Conservation (phyloP, 805 yeast genomes). For the Zygosaccharomyces gambellarensis region DNA sequence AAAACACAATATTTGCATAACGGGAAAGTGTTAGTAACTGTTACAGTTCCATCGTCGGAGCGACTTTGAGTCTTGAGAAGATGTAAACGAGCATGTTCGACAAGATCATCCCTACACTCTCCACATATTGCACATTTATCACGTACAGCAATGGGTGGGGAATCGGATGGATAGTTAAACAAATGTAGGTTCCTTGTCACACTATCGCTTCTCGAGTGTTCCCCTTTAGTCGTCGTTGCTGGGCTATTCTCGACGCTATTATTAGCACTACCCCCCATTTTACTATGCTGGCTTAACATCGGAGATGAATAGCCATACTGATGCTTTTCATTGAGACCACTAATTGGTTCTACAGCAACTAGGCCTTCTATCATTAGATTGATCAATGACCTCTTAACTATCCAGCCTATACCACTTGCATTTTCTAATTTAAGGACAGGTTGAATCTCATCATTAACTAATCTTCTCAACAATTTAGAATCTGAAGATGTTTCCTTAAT, state of each 20-base stretch:
- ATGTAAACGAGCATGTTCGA: constrained; percentile 76
- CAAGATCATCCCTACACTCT: constrained; percentile 61
- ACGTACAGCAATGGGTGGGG: constrained; percentile 69
- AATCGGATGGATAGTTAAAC: constrained; percentile 41
- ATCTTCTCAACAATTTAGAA: constrained; percentile 56
- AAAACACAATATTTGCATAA: constrained; percentile 78
- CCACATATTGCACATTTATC: constrained; percentile 83
- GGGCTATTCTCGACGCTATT: background rate
- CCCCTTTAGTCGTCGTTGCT: background rate
- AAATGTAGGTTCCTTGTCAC: constrained; percentile 33
- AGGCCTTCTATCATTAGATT: constrained; percentile 70
- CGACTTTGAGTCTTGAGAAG: constrained; percentile 48
- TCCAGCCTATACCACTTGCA: constrained; percentile 61
- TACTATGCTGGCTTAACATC: background rate
- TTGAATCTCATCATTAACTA: constrained; percentile 75
- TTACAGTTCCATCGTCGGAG: constrained; percentile 29
- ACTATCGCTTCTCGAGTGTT: constrained; percentile 1
- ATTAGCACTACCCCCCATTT: background rate
- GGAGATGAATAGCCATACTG: constrained; percentile 34
- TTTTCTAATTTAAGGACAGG: constrained; percentile 59
- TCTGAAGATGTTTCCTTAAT: constrained; percentile 38
- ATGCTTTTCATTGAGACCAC: constrained; percentile 74
- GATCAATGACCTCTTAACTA: constrained; percentile 58
- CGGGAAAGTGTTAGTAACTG: constrained; percentile 46
- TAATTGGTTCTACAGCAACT: constrained; percentile 79